These are phyloP conservation scores for Emiliania huxleyi DNA, from an alignment of 78 protist genomes.

Conservation along the genomic window DNA sequence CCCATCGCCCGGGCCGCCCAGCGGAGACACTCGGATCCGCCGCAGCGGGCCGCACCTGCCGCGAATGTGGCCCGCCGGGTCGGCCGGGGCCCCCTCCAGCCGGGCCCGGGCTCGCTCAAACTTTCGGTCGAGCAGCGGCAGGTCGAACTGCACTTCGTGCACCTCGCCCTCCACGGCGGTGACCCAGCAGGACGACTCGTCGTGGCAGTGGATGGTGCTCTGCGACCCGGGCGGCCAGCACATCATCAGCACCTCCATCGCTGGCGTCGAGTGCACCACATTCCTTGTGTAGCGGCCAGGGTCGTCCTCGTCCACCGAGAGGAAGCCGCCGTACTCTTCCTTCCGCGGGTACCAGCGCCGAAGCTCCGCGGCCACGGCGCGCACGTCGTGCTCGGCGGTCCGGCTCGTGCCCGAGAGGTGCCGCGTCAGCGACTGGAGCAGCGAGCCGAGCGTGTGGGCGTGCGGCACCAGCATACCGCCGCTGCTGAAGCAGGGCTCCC, in stretches of 20 bases:
- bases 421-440: constrained; percentile 2
- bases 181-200: constrained; percentile 19
- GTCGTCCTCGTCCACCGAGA: constrained; percentile 30
- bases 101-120: neutral
- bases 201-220: constrained; percentile 43
- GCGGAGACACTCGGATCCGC: neutral
- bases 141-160: constrained; percentile 40
- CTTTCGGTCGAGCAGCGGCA: constrained; percentile 25
- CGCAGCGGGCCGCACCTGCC: constrained; percentile 31
- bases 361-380: neutral
- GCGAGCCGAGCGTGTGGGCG: constrained; percentile 36
- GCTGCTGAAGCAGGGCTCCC: neutral
- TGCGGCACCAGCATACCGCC: constrained; percentile 48
- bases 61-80: constrained; percentile 19
- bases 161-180: constrained; percentile 29
- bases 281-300: constrained; percentile 45
- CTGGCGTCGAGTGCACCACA: constrained; percentile 1
- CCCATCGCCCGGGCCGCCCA: neutral
- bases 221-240: constrained; percentile 48
- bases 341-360: constrained; percentile 44
- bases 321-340: constrained; percentile 34
- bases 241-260: constrained; percentile 53
- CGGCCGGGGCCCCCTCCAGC: neutral
- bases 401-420: neutral
- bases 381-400: constrained; percentile 30